Evolutionary conservation across 2,329 filamentous ascomycete genomes (phyloP).

Genomic region (Botrytis aclada): DNA sequence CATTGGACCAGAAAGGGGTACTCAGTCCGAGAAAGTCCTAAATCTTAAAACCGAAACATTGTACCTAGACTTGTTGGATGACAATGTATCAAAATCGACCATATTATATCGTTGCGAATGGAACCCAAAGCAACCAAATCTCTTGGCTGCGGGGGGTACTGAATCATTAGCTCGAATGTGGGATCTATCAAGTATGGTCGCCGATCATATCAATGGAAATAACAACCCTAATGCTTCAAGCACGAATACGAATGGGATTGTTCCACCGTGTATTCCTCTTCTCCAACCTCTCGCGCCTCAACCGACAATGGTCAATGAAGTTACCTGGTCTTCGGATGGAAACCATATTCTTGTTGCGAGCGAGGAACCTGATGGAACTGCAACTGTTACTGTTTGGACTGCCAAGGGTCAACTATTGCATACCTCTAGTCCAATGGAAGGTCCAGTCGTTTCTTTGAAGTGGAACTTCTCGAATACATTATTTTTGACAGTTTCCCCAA

Average conservation of each 20-base stretch:
- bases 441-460: slow-evolving; percentile 59
- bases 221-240: background rate
- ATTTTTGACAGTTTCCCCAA: slow-evolving; percentile 56
- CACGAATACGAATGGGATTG: slow-evolving; percentile 22
- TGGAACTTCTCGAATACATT: slow-evolving; percentile 57
- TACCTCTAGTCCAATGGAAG: slow-evolving; percentile 55
- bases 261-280: slow-evolving; percentile 43
- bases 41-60: slow-evolving; percentile 59
- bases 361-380: slow-evolving; percentile 48
- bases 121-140: slow-evolving; percentile 61
- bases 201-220: slow-evolving; percentile 34
- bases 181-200: slow-evolving; percentile 55
- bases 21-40: slow-evolving; percentile 61
- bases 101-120: slow-evolving; percentile 67
- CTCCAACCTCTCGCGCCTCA: slow-evolving; percentile 53
- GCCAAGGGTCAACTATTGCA: slow-evolving; percentile 51
- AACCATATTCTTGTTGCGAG: slow-evolving; percentile 55
- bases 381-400: slow-evolving; percentile 55
- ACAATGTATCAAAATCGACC: slow-evolving; percentile 39
- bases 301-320: slow-evolving; percentile 53
- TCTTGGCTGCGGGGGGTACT: slow-evolving; percentile 65
- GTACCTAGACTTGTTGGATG: slow-evolving; percentile 53
- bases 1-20: slow-evolving; percentile 61
- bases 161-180: slow-evolving; percentile 69
- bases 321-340: slow-evolving; percentile 60